Conservation (phyloP, 805 yeast genomes). For the Saccharomycopsis amapae region DNA sequence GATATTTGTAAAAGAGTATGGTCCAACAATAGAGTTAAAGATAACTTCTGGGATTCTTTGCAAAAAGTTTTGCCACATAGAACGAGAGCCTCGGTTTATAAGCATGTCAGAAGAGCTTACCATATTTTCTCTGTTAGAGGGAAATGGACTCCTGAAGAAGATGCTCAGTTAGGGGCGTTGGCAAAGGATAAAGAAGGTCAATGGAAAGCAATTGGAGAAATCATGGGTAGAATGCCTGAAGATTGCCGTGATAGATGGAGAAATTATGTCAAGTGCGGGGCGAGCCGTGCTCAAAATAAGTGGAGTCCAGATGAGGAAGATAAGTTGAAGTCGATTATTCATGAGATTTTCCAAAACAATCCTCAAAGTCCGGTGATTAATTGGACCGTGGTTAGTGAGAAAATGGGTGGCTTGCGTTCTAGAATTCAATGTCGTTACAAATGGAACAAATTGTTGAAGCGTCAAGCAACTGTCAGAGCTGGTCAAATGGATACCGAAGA, state of each 20-base stretch:
- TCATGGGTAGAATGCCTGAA: constrained; percentile 91
- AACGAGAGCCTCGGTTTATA: constrained; percentile 83
- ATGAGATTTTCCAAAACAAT: constrained; percentile 38
- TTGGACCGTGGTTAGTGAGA: constrained; percentile 88
- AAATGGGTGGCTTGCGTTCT: constrained; percentile 82
- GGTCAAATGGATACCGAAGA: constrained; percentile 41
- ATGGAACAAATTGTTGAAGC: constrained; percentile 75
- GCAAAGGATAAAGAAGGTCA: constrained; percentile 67
- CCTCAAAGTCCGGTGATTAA: constrained; percentile 47
- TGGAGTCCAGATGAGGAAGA: constrained; percentile 76
- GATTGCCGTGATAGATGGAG: constrained; percentile 97
- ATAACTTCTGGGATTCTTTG: constrained; percentile 81
- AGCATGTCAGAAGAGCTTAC: constrained; percentile 85
- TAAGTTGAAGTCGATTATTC: constrained; percentile 47
- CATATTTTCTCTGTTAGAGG: constrained; percentile 86
- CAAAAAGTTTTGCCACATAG: constrained; percentile 77
- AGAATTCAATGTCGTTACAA: constrained; percentile 93
- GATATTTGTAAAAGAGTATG: constrained; percentile 81
- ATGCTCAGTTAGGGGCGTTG: constrained; percentile 52
- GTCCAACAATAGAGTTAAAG: constrained; percentile 79
- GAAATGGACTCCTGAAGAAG: constrained; percentile 84
- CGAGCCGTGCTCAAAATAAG: constrained; percentile 62
- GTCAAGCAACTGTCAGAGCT: constrained; percentile 43
- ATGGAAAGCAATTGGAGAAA: constrained; percentile 81
- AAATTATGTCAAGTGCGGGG: constrained; percentile 89